Evolutionary conservation across 495 filamentous ascomycete genomes (phyloP).

Genomic region (Achaetomiella virescens): DNA sequence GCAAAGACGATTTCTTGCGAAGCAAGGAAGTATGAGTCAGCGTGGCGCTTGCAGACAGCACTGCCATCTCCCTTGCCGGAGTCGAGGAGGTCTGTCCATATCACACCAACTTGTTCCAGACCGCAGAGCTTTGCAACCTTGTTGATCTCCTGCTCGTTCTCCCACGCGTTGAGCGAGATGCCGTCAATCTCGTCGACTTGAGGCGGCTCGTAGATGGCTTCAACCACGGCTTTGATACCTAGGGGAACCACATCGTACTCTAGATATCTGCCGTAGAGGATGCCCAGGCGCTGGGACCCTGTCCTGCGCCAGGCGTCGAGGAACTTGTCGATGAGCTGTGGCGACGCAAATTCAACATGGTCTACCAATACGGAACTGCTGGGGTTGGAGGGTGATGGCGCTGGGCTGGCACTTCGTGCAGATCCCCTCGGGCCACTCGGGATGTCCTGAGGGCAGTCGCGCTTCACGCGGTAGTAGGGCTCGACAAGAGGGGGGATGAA

Average conservation of each 20-base stretch:
- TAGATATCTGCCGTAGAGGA: slow-evolving; percentile 83
- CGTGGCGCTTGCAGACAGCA: slow-evolving; percentile 91
- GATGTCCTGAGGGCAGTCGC: slow-evolving; percentile 90
- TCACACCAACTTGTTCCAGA: slow-evolving; percentile 83
- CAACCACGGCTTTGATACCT: slow-evolving; percentile 91
- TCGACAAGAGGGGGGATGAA: slow-evolving; percentile 95
- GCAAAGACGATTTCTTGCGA: slow-evolving; percentile 90
- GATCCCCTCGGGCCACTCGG: slow-evolving; percentile 93
- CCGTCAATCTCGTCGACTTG: slow-evolving; percentile 90
- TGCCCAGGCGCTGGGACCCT: slow-evolving; percentile 73
- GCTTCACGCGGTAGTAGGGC: slow-evolving; percentile 84
- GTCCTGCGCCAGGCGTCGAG: slow-evolving; percentile 88
- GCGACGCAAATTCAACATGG: slow-evolving; percentile 89
- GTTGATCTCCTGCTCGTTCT: slow-evolving; percentile 75
- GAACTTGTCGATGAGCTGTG: slow-evolving; percentile 74
- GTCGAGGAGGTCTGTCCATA: slow-evolving; percentile 91
- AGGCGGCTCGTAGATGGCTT: slow-evolving; percentile 96
- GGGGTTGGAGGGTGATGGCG: slow-evolving; percentile 90
- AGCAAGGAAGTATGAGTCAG: slow-evolving; percentile 90
- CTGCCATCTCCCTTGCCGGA: slow-evolving; percentile 70
- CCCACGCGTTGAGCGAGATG: slow-evolving; percentile 80
- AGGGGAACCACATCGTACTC: slow-evolving; percentile 91
- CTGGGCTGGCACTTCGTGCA: slow-evolving; percentile 98
- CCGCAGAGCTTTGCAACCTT: slow-evolving; percentile 79
- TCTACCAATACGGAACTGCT: slow-evolving; percentile 97